Conservation (phyloP, 306 rosid species). For the Pterocarpus santalinus region DNA sequence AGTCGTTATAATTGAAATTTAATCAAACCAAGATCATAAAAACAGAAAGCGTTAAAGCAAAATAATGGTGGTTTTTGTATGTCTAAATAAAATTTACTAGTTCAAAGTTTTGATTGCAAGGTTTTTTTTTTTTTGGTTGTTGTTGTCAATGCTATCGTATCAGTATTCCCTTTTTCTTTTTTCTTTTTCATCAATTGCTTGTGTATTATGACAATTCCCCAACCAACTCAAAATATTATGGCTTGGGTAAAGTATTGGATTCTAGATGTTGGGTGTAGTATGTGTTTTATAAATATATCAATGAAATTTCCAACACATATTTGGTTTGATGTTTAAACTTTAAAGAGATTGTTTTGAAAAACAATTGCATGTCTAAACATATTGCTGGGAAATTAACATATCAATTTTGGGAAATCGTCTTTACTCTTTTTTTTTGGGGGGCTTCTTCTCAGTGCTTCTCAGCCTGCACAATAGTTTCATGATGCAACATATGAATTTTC, state of each 20-base stretch:
- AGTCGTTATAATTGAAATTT: conserved; percentile 28
- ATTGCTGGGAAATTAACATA: conserved; percentile 4
- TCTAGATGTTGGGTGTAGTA: neutral
- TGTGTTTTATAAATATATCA: conserved; percentile 20
- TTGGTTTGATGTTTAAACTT: conserved; percentile 19
- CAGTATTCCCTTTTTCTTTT: neutral
- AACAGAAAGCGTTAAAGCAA: conserved; percentile 23
- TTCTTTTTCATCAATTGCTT: conserved; percentile 7
- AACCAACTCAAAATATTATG: conserved; percentile 13
- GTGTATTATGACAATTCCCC: neutral
- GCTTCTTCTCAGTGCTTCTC: conserved; percentile 25
- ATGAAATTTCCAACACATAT: conserved; percentile 24
- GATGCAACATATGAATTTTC: conserved; percentile 23
- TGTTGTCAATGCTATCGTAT: conserved; percentile 32
- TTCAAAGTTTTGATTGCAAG: conserved; percentile 7
- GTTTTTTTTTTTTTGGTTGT: neutral
- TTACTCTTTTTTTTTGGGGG: neutral
- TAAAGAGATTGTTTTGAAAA: conserved; percentile 8
- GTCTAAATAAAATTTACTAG: neutral
- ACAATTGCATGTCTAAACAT: conserved; percentile 7
- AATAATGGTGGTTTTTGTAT: conserved; percentile 19
- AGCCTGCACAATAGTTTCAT: conserved; percentile 17
- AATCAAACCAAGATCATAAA: conserved; percentile 20
- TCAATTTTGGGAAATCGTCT: neutral
- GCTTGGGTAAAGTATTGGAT: conserved; percentile 22